Base-by-base conservation (phyloP, 2,329 filamentous ascomycete species). In the Talaromyces pinophilus region DNA sequence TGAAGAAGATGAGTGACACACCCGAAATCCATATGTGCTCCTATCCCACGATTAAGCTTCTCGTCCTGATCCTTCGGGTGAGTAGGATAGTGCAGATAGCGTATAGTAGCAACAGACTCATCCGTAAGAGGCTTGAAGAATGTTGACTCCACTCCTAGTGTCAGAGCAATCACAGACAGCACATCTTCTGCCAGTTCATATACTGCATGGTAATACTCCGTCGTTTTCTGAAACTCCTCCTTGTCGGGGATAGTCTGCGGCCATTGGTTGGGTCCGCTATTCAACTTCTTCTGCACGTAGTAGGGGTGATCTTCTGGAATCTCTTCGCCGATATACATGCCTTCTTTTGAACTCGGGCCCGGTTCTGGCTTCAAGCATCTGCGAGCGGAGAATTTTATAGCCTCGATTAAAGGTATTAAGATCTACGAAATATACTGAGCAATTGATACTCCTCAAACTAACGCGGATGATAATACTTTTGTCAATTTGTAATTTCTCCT, bases 1-100 rank as follows among this genome's bases (percentile, higher is more conserved):
- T 82, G 80, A 5, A 42, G 48, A 22, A 82, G 70, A 2, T 81
- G 69, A 15, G 80, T 81, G 2, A 82, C 72, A 33, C 74, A 76
- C 3, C 79, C 80, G 55, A 82, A 82, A 55, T 82, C 80, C 0
- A 77, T 81, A 63, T 82, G 80, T 1, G 80, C 80, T 1, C 80
- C 79, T 28, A 81, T 79, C 0, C 80, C 80, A 0, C 54, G 54
- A 50, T 59, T 48, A 22, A 50, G 63, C 50, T 54, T 54, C 15
- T 54, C 50, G 5, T 54, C 50, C 8, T 59, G 35, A 13, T 38
- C 54, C 38, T 46, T 55, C 30, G 61, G 61, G 35, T 65, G 63
- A 17, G 63, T 13, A 30, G 63, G 63, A 35, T 65, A 65, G n/a
- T 65, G 54, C 11, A 65, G 7, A 11, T 54, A 54, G 8, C 50